Base-by-base conservation (phyloP, 192 early-diverging fungal species). In the Mortierella claussenii region DNA sequence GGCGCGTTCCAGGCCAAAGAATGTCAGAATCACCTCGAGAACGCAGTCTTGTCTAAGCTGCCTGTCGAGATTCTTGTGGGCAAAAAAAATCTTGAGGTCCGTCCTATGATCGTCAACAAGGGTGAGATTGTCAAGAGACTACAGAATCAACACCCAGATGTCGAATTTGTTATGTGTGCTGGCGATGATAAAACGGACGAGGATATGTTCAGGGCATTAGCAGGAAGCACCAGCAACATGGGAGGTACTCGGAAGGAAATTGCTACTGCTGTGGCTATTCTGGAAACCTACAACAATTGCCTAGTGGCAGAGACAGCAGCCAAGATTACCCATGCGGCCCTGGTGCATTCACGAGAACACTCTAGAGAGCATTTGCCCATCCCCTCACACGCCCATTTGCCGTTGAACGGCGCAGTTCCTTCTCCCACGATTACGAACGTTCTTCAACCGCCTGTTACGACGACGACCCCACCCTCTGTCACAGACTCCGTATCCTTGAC, bases 111-210 rank as follows among this genome's bases (percentile, higher is more conserved):
- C 4, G 89, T 97, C 57, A 99, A 97, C 85, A 99, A 98, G 70
- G 98, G 98, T 13, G 95, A 98, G 73, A 98, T 98, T 66, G 93
- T 98, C 48, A 96, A 96, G 80, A 84, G 94, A 10, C 73, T 99
- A 57, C 61, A 95, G 18, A 55, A 74, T 10, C 78, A 74, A 47
- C 79, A 88, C 47, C 85, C 89, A 17, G 87, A 88, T 24, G 88
- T 88, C 60, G 95, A 96, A 58, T 99, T 99, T 88, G 89, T 96
- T 4, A 82, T 96, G 44, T 98, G 97, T 74, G 94, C 91, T 24
- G 97, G 98, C 15, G 96, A 98, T 76, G 97, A 97, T 81, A 90
- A 92, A 78, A 98, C 96, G 5, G 98, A 98, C 63, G 96, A 98
- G 78, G 96, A 97, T 78, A 98, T 99, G 96, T 98, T 99, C 78